A percentile compares a stretch with the other conserved stretches of the same genome.
phyloP scores from a whole-genome alignment of 306 rosid species.

The Ziziphus jujuba region DNA sequence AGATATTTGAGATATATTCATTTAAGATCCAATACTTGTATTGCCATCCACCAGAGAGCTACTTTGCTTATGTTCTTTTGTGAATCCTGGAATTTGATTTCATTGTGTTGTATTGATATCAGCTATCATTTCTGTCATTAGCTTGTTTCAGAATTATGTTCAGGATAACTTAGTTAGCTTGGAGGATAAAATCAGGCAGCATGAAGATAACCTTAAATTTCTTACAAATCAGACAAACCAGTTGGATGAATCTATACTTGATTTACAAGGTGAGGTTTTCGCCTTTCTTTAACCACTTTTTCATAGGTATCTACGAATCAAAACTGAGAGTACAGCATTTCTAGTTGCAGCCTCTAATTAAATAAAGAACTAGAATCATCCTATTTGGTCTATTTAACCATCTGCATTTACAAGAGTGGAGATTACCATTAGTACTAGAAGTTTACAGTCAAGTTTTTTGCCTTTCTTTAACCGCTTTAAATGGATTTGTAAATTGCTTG shows the following conservation, averaged over 20 bases:
- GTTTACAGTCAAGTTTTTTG: conserved; percentile 10
- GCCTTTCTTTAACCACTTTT: background rate
- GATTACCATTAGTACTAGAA: background rate
- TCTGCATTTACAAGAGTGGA: background rate
- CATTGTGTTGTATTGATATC: background rate
- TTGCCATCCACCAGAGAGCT: background rate
- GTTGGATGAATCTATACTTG: conserved; percentile 45
- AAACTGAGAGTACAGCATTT: background rate
- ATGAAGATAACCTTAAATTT: conserved; percentile 56
- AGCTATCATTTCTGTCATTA: background rate
- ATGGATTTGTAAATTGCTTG: no score
- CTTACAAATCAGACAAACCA: conserved; percentile 43
- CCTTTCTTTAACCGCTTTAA: no score
- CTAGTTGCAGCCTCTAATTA: background rate
- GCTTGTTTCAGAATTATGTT: conserved; percentile 28
- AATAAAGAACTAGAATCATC: background rate
- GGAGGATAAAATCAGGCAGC: conserved; percentile 34
- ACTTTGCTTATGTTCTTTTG: background rate
- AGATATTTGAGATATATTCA: background rate
- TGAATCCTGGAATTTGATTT: background rate
- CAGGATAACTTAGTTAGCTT: conserved; percentile 19
- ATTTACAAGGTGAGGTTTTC: conserved; percentile 51
- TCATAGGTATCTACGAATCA: background rate
- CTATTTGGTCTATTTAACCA: background rate
- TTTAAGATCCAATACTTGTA: background rate